These are phyloP conservation scores for Venturiaceae sp. DNA, from an alignment of 2,329 filamentous ascomycete genomes.

Conservation along the genomic window DNA sequence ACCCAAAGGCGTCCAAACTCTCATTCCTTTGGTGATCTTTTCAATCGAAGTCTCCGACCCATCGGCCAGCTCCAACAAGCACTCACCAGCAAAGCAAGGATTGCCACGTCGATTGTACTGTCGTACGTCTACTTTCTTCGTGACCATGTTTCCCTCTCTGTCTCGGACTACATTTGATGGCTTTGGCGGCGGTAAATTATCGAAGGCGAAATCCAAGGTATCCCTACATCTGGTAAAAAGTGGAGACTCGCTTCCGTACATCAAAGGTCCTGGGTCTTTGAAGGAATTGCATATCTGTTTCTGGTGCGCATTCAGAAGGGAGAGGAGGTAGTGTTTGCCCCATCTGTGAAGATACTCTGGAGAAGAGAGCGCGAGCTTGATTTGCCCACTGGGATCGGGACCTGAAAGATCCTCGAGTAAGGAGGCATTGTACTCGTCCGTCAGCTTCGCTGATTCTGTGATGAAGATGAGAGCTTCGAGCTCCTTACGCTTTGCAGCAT, in stretches of 20 bases:
- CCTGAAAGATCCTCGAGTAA: constrained; percentile 41
- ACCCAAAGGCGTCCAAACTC: constrained; percentile 36
- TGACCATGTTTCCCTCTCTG: not conserved
- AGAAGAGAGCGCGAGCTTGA: constrained; percentile 36
- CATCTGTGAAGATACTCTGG: constrained; percentile 36
- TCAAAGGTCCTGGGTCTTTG: constrained; percentile 49
- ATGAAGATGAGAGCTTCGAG: not conserved
- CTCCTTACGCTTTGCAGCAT: not conserved
- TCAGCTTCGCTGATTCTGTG: constrained; percentile 10
- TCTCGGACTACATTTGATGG: constrained; percentile 7
- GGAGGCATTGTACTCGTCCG: constrained; percentile 33
- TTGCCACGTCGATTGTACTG: constrained; percentile 31
- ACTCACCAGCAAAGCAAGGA: constrained; percentile 46
- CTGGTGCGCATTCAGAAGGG: constrained; percentile 45
- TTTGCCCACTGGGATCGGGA: constrained; percentile 36
- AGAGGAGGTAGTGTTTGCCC: constrained; percentile 50
- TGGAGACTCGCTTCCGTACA: constrained; percentile 41
- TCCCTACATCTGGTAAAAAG: constrained; percentile 44
- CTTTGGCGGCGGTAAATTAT: constrained; percentile 20
- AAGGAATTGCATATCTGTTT: constrained; percentile 52
- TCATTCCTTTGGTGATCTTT: constrained; percentile 35
- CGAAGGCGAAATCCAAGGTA: constrained; percentile 35
- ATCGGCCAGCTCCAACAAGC: constrained; percentile 35
- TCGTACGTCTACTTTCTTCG: constrained; percentile 25
- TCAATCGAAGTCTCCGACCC: constrained; percentile 31